Evolutionary conservation across 257 asterid species (phyloP), one percentile per base, ranked within the genome.

Genomic region (Ehretia macrophylla): DNA sequence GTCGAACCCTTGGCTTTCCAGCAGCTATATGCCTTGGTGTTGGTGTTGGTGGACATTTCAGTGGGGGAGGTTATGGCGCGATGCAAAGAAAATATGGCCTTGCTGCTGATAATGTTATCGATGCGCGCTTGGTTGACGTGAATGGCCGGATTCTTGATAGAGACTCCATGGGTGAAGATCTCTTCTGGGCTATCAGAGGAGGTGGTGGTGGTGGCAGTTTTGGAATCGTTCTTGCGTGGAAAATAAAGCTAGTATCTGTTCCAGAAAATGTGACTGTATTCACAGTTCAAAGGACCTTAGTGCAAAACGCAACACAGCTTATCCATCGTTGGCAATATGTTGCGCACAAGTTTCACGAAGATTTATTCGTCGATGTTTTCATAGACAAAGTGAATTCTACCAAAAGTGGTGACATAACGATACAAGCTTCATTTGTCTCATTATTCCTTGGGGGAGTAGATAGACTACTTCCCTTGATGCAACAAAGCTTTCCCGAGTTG

Each of bases 151-250:
- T 81, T 32, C n/a, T 63, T 2, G 72, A 77, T 40, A 32, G 76
- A 2, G 16, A 16, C n/a, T 47, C 71, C 13, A 80, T 80, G 83
- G 86, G 83, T 0, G 80, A 79, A 5, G 78, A 80, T 42, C 74
- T 80, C 1, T 76, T 80, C 17, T 80, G 83, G 86, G 80, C 83
- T 2, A 63, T 80, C 20, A 49, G 79, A 49, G 86, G 83, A 10
- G 82, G 84, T 5, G 82, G 87, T 1, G 87, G 82, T 5, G 48
- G 65, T 0, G 73, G 77, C 17, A n/a, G n/a, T n/a, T 78, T 75
- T 35, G 88, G 82, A 6, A 48, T 78, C 10, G 55, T 81, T 0
- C 6, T 71, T 51, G 70, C 79, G 1, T 81, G 62, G 32, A 81
- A 75, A 63, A 58, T 78, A 14, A 32, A 37, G 0, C 16, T 81